These are phyloP conservation scores for Kodamaea restingae DNA, from an alignment of 805 yeast species.

Conservation along the genomic window DNA sequence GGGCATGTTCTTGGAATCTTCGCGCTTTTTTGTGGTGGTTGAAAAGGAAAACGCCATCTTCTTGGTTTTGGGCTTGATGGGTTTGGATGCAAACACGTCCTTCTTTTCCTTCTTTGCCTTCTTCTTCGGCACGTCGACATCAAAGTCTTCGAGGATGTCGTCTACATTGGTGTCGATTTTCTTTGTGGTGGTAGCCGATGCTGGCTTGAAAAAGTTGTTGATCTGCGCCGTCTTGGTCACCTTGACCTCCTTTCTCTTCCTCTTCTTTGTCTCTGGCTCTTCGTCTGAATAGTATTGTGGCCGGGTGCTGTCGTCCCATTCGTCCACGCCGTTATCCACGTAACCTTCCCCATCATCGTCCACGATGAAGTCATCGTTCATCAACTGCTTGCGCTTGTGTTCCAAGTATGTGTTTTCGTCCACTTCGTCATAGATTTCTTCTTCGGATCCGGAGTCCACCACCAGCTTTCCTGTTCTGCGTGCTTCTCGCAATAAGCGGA, in stretches of 20 bases:
- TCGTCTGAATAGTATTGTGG: constrained; percentile 57
- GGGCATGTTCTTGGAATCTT: constrained; percentile 23
- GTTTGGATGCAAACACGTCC: constrained; percentile 14
- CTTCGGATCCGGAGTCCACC: constrained; percentile 35
- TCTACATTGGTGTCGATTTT: constrained; percentile 53
- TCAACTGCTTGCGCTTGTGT: constrained; percentile 72
- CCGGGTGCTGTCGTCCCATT: constrained; percentile 62
- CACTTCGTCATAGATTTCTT: constrained; percentile 75
- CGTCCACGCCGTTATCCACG: constrained; percentile 89
- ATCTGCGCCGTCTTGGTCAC: constrained; percentile 46
- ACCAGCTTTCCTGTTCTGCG: constrained; percentile 53
- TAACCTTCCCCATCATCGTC: constrained; percentile 94
- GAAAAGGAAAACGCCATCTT: constrained; percentile 26
- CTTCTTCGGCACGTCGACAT: constrained; percentile 15
- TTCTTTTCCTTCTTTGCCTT: constrained; percentile 13
- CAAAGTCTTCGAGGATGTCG: constrained; percentile 58
- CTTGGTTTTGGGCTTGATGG: constrained; percentile 16
- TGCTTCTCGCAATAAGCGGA: constrained; percentile 61
- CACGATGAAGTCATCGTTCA: constrained; percentile 89
- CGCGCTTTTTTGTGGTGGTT: constrained; percentile 21
- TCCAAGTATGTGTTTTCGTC: constrained; percentile 76
- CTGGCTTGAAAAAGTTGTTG: constrained; percentile 49
- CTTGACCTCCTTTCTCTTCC: constrained; percentile 25
- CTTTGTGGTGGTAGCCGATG: constrained; percentile 30
- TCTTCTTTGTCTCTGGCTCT: constrained; percentile 31